A percentile compares a stretch with the other conserved stretches of the same genome.
Conservation (phyloP, 2,329 filamentous ascomycete species). For the Colletotrichum liaoningense region DNA sequence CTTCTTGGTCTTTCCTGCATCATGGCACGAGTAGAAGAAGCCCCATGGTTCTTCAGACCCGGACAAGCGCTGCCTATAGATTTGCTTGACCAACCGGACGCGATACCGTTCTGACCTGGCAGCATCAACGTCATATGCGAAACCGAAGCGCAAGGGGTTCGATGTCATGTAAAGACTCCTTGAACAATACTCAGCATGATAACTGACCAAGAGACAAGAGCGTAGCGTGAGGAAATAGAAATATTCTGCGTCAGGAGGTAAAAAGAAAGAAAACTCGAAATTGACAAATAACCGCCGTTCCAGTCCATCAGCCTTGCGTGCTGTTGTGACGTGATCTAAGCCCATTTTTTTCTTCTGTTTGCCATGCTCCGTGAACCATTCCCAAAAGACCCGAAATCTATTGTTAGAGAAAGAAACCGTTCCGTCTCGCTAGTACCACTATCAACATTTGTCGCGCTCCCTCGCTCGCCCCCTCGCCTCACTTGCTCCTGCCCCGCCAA, state of each 20-base stretch:
- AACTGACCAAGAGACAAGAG: background rate
- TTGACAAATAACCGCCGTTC: conserved; percentile 30
- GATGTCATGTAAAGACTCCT: background rate
- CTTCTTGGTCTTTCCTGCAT: background rate
- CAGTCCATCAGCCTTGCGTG: conserved; percentile 28
- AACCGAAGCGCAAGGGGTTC: background rate
- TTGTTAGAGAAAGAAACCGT: conserved; percentile 22
- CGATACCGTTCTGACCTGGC: background rate
- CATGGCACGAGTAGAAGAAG: background rate
- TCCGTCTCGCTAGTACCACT: background rate
- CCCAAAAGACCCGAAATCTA: conserved; percentile 26
- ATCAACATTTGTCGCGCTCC: background rate
- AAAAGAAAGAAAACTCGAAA: conserved; percentile 19
- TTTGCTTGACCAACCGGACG: background rate
- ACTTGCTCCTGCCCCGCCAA: background rate
- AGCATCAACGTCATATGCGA: background rate
- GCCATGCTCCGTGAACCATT: conserved; percentile 30
- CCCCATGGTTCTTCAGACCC: background rate
- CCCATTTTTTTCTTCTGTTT: conserved; percentile 28
- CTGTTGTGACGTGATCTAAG: conserved; percentile 30
- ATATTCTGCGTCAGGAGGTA: background rate
- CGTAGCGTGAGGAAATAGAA: background rate
- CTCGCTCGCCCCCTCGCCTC: background rate
- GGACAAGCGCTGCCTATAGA: background rate
- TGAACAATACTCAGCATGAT: background rate